These are phyloP conservation scores for Sordariomycetes sp. DNA, from an alignment of 2,329 filamentous ascomycete species.

Conservation along the genomic window DNA sequence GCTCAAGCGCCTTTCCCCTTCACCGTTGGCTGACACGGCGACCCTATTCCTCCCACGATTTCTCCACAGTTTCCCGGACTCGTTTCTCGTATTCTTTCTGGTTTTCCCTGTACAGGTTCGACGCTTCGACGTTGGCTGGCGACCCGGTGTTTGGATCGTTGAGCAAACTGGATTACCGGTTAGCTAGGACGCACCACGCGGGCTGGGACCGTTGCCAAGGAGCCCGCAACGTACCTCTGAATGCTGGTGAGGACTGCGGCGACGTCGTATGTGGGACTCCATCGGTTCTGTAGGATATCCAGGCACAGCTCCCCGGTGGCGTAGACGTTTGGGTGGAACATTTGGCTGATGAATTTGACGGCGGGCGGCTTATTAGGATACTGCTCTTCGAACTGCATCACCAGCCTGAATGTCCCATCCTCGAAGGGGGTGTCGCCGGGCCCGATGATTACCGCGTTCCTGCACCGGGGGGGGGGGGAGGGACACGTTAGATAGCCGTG, in stretches of 20 bases:
- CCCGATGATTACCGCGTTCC: conserved; percentile 98
- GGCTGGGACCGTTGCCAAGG: neutral
- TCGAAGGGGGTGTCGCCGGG: conserved; percentile 96
- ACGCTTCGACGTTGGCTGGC: conserved; percentile 94
- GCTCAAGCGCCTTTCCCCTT: neutral
- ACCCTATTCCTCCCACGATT: conserved; percentile 87
- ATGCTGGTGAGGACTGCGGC: conserved; percentile 95
- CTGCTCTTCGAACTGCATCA: conserved; percentile 98
- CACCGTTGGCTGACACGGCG: neutral
- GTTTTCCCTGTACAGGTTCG: conserved; percentile 97
- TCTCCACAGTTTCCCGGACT: conserved; percentile 93
- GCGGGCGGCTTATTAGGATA: conserved; percentile 97
- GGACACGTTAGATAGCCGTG: conserved; percentile 3
- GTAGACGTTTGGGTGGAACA: conserved; percentile 99
- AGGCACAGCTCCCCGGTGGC: conserved; percentile 91
- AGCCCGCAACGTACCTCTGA: conserved; percentile 55
- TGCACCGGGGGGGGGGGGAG: too few species aligned
- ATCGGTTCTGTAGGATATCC: conserved; percentile 93
- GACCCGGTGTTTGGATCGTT: conserved; percentile 99
- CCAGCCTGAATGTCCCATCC: conserved; percentile 91
- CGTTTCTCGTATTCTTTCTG: conserved; percentile 91
- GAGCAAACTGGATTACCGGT: conserved; percentile 50
- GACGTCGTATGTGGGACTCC: conserved; percentile 98
- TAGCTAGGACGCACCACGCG: conserved; percentile 9
- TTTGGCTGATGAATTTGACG: conserved; percentile 96